Evolutionary conservation across 108 stramenopile species (phyloP).

Genomic region (Chaetoceros muelleri): DNA sequence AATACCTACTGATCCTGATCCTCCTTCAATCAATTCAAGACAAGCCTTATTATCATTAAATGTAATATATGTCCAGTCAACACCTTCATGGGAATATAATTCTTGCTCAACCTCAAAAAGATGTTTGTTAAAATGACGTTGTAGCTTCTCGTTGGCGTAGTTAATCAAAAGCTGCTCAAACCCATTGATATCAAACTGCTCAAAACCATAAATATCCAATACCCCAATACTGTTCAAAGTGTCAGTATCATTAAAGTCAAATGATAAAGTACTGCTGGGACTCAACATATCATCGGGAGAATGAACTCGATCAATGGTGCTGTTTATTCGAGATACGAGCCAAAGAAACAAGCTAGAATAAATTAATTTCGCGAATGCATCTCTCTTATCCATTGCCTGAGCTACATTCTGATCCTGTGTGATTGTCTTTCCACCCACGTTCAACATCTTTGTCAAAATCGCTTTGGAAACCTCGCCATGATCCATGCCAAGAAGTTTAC

Average conservation of each 20-base stretch:
- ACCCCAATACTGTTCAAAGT: constrained; percentile 60
- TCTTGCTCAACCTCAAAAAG: constrained; percentile 93
- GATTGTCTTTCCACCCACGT: constrained; percentile 66
- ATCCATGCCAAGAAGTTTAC: constrained; percentile 56
- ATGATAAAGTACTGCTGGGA: constrained; percentile 5
- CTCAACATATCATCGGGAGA: constrained; percentile 17
- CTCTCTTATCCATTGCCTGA: constrained; percentile 84
- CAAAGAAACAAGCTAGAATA: constrained; percentile 88
- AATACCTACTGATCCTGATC: constrained; percentile 56
- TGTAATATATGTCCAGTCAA: constrained; percentile 93
- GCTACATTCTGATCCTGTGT: constrained; percentile 64
- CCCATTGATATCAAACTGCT: constrained; percentile 88
- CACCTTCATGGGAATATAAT: constrained; percentile 86
- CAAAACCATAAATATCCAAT: constrained; percentile 97
- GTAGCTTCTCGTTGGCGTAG: constrained; percentile 91
- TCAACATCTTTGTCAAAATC: constrained; percentile 68
- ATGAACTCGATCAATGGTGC: constrained; percentile 35
- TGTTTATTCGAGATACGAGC: constrained; percentile 82
- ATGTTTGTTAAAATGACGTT: constrained; percentile 91
- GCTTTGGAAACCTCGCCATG: constrained; percentile 55
- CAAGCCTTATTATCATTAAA: constrained; percentile 98
- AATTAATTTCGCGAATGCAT: constrained; percentile 89
- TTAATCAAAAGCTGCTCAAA: constrained; percentile 96
- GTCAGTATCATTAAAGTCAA: constrained; percentile 25
- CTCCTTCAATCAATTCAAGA: constrained; percentile 92